Conservation (phyloP, 2,329 filamentous ascomycete species). For the Trichoderma arundinaceum region DNA sequence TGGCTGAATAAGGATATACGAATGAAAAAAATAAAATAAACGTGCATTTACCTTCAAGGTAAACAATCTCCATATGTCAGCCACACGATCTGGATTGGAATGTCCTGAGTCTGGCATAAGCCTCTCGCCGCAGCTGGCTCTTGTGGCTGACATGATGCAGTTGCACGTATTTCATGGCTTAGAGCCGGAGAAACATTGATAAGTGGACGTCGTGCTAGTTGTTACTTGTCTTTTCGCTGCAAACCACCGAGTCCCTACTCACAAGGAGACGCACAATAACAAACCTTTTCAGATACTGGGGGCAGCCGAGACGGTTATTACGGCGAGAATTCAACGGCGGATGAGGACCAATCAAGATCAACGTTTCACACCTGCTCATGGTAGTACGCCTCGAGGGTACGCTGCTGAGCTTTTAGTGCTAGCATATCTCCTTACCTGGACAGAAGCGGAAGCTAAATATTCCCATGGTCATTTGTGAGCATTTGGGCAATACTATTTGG, state of each 20-base stretch:
- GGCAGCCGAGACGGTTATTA: not conserved
- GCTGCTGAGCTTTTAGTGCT: not conserved
- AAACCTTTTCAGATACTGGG: not conserved
- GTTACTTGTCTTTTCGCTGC: not conserved
- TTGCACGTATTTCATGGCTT: not conserved
- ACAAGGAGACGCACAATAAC: too few species aligned
- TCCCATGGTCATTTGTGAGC: not conserved
- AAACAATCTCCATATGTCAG: too few species aligned
- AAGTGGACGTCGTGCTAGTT: not conserved
- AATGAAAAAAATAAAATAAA: not conserved
- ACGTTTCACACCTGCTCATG: not conserved
- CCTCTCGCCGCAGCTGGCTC: not conserved
- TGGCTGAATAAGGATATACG: too few species aligned
- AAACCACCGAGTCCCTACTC: not conserved
- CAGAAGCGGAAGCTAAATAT: not conserved
- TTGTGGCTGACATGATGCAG: not conserved
- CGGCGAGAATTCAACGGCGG: not conserved
- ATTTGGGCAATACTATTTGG: not conserved
- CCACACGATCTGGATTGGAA: not conserved
- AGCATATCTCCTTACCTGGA: not conserved
- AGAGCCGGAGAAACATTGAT: not conserved
- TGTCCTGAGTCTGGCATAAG: not conserved
- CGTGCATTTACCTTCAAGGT: not conserved
- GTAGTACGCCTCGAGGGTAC: not conserved
- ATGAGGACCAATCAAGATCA: too few species aligned